Percentiles rank a stretch among this genome's conserved stretches.
These are phyloP conservation scores for Arachis stenosperma DNA, from an alignment of 306 rosid species.

Conservation along the genomic window DNA sequence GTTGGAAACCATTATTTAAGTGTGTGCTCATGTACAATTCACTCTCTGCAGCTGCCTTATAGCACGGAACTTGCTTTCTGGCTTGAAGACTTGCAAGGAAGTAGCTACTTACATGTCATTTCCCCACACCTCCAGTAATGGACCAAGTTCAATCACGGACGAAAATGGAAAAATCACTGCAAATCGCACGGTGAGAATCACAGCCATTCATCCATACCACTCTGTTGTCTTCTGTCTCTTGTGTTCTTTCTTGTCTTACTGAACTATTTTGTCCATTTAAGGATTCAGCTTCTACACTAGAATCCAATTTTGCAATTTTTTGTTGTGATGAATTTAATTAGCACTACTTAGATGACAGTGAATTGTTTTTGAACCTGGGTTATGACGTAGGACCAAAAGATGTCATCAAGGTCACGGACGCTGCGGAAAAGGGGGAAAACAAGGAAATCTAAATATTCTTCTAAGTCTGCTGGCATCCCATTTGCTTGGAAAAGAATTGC, in stretches of 20 bases:
- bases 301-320: slow-evolving; percentile 10
- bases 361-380: slow-evolving; percentile 23
- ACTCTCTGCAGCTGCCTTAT: slow-evolving; percentile 80
- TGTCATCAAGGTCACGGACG: slow-evolving; percentile 57
- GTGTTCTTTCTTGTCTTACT: background rate
- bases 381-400: slow-evolving; percentile 58
- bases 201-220: slow-evolving; percentile 6
- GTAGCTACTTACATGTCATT: slow-evolving; percentile 74
- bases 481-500: slow-evolving; percentile 71
- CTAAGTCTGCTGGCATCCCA: slow-evolving; percentile 78
- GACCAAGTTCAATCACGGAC: slow-evolving; percentile 48
- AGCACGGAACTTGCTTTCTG: slow-evolving; percentile 77
- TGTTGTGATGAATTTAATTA: background rate
- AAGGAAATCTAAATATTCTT: slow-evolving; percentile 62
- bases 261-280: background rate
- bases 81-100: slow-evolving; percentile 82
- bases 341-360: background rate
- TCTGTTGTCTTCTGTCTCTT: background rate
- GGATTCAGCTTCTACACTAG: background rate
- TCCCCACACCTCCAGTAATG: slow-evolving; percentile 34
- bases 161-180: slow-evolving; percentile 51
- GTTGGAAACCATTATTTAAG: background rate
- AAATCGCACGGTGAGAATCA: slow-evolving; percentile 53
- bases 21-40: slow-evolving; percentile 31
- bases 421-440: slow-evolving; percentile 67